A percentile compares a stretch with the other conserved stretches of the same genome.
These are phyloP conservation scores for Cystofilobasidium bisporidii DNA, from an alignment of 768 basidiomycete genomes.

Conservation along the genomic window DNA sequence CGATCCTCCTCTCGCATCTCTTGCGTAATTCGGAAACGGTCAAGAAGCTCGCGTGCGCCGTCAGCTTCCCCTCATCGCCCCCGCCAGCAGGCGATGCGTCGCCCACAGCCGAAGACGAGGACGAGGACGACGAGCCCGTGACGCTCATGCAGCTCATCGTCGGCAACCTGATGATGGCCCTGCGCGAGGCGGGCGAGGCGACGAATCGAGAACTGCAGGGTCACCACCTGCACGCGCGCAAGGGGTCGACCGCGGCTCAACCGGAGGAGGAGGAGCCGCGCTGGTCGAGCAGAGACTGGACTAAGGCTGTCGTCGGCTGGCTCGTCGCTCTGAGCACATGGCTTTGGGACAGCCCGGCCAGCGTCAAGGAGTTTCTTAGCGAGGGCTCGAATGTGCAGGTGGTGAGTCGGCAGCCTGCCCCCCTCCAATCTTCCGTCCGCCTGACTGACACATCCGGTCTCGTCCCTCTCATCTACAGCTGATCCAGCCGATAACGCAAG, in stretches of 20 bases:
- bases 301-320: slow-evolving; percentile 75
- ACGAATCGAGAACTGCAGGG: slow-evolving; percentile 43
- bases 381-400: slow-evolving; percentile 77
- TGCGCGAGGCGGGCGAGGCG: slow-evolving; percentile 51
- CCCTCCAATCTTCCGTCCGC: not conserved
- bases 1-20: slow-evolving; percentile 39
- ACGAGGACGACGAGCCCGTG: slow-evolving; percentile 48
- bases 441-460: not conserved
- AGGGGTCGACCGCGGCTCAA: slow-evolving; percentile 5
- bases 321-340: slow-evolving; percentile 75
- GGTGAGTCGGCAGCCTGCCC: slow-evolving; percentile 47
- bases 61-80: slow-evolving; percentile 34
- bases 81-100: slow-evolving; percentile 38
- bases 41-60: slow-evolving; percentile 43
- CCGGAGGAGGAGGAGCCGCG: slow-evolving; percentile 50
- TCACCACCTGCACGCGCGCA: slow-evolving; percentile 37
- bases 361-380: slow-evolving; percentile 78
- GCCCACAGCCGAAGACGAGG: slow-evolving; percentile 50
- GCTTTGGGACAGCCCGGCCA: slow-evolving; percentile 90
- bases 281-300: slow-evolving; percentile 60
- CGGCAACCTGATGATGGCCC: slow-evolving; percentile 79
- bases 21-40: slow-evolving; percentile 42
- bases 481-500: slow-evolving; percentile 88
- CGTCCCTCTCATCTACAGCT: slow-evolving; percentile 50
- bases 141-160: slow-evolving; percentile 72